Percentiles rank a stretch among this genome's conserved stretches.
Conservation (phyloP, 345 rosid genomes). For the Citrus reticulata region DNA sequence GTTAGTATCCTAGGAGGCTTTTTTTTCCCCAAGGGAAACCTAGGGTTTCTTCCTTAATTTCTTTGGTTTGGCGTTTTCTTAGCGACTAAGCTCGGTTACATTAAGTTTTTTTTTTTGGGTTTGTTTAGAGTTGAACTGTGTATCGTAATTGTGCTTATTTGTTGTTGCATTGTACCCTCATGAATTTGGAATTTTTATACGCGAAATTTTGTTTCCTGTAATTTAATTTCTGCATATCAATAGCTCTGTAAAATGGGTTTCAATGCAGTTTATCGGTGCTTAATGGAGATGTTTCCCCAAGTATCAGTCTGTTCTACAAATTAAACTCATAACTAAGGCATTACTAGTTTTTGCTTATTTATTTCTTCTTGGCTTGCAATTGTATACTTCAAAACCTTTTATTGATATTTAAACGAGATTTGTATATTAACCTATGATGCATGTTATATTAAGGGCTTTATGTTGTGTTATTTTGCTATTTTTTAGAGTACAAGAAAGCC, state of each 20-base stretch:
- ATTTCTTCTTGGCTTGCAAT: background rate
- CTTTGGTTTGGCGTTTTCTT: background rate
- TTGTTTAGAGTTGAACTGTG: background rate
- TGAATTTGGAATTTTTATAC: background rate
- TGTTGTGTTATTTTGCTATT: no score
- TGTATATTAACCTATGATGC: no score
- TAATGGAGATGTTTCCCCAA: constrained; percentile 74
- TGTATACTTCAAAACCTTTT: background rate
- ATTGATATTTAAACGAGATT: background rate
- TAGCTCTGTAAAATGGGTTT: constrained; percentile 45
- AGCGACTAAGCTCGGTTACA: background rate
- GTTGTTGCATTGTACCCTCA: background rate
- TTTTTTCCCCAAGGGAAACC: background rate
- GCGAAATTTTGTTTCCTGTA: no score
- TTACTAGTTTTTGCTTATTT: background rate
- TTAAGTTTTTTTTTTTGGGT: background rate
- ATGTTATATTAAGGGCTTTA: no score
- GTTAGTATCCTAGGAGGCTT: no score
- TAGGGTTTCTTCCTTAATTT: background rate
- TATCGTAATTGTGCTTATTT: background rate
- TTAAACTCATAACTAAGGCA: background rate
- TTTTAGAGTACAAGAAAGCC: no score
- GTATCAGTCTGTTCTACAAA: constrained; percentile 20
- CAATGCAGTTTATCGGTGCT: constrained; percentile 46
- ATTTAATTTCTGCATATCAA: constrained; percentile 11